Base-by-base conservation (phyloP, 306 rosid species). In the Inga oerstediana region DNA sequence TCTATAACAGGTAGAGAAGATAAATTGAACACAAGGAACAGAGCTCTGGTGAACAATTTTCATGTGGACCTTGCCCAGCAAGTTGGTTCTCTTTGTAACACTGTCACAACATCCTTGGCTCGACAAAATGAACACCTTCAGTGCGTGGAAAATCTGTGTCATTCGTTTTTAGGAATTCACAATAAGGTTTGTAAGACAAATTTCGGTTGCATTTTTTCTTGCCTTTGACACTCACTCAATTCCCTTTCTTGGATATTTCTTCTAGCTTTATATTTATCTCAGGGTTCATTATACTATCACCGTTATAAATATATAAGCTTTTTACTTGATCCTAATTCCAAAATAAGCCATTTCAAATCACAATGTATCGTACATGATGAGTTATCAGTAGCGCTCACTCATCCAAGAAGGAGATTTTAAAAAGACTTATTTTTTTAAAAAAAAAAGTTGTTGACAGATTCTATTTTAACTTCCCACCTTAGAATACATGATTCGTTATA, bases 1-100 rank as follows among this genome's bases (percentile, higher is more conserved):
- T 32, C 61, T 58, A 48, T 41, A 80, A 16, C 80, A 97, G 99
- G 94, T 66, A 90, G 98, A 89, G 98, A 97, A 86, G 98, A 97
- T 82, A 89, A 86, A 80, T 51, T 94, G 84, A 90, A 83, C 84
- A 58, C 94, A 13, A 93, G 91, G 41, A 97, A 97, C 81, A 89
- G 92, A 81, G 77, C 89, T 74, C 89, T 92, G 64, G 95, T 97
- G 81, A 86, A 83, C 81, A 89, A 86, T 85, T 97, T 87, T 85
- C 97, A 94, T 87, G 84, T n/a, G 10, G 97, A 94, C 77, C 97
- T 97, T 34, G 77, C 91, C 20, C 85, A 92, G 32, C 88, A 89
- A 74, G 84, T 97, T 84, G 94, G 92, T 89, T 91, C 91, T 45
- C 95, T 97, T 83, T 88, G 93, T 87, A 87, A 85, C 78, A 81